Evolutionary conservation across 805 yeast species (phyloP).

Genomic region (Saccharomyces mikatae): DNA sequence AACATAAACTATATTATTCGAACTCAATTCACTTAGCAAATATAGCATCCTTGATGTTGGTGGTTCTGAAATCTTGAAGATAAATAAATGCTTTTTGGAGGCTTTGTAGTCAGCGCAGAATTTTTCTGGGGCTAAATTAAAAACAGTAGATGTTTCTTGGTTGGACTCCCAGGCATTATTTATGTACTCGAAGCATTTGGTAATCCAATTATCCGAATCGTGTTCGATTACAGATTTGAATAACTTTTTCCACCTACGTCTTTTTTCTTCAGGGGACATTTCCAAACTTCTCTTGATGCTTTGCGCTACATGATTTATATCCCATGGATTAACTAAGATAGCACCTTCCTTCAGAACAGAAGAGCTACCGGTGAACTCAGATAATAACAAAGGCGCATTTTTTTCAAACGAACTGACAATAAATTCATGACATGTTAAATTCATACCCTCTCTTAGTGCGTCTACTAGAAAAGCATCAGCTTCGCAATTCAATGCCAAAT

Average conservation of each 20-base stretch:
- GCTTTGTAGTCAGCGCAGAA: constrained; percentile 26
- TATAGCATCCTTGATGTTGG: constrained; percentile 53
- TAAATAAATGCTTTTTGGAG: constrained; percentile 37
- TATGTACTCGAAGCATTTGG: constrained; percentile 45
- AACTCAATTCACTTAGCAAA: constrained; percentile 55
- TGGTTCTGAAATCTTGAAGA: constrained; percentile 41
- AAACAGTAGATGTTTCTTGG: constrained; percentile 32
- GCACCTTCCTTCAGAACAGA: constrained; percentile 65
- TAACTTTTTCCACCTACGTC: constrained; percentile 53
- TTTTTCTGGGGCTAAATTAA: constrained; percentile 27
- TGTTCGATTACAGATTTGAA: constrained; percentile 49
- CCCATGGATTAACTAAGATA: constrained; percentile 86
- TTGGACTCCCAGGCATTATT: constrained; percentile 45
- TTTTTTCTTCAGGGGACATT: constrained; percentile 52
- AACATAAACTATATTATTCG: constrained; percentile 60
- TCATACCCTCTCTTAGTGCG: constrained; percentile 94
- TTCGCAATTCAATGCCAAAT: constrained; percentile 74
- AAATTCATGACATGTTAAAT: constrained; percentile 91
- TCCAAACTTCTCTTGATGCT: constrained; percentile 54
- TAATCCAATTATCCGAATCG: constrained; percentile 73
- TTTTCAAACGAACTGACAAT: constrained; percentile 62
- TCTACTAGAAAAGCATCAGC: constrained; percentile 85
- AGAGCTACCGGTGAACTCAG: constrained; percentile 95
- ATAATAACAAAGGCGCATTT: constrained; percentile 74
- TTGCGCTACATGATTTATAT: constrained; percentile 56